Evolutionary conservation across 768 basidiomycete species (phyloP), one percentile per base, ranked within the genome.

Genomic region (Tulasnella sp.): DNA sequence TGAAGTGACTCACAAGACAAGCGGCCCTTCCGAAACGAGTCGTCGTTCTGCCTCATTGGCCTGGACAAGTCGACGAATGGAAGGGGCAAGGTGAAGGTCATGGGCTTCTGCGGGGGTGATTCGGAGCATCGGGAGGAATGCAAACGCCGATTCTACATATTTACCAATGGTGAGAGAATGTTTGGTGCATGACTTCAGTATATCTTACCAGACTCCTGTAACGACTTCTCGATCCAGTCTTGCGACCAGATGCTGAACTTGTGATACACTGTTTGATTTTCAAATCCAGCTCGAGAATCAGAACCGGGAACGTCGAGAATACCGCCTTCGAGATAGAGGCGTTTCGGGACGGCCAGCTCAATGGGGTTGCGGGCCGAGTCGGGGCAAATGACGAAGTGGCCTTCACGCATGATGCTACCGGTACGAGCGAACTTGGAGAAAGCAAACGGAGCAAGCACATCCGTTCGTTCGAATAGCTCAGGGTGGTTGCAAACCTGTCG

Each of bases 381-480:
- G 9, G 95, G 92, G 18, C 93, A 87, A 71, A 91, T 88, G 74
- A 97, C 87, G 77, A 92, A 90, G 83, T 97, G 94, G n/a, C 93
- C 92, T 86, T 99, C 95, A 46, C 97, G 91, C 75, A 89, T 88
- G n/a, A 97, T 85, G 21, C 92, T 92, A 10, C 93, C 94, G 5
- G 96, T 92, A 75, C 89, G 90, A 62, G 93, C 94, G 84, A 93
- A 97, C 31, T 88, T 87, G 72, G 92, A 91, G 84, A 99, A 98
- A 1, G 97, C 93, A 84, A 94, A 95, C 0, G 98, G 97, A 0
- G 97, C 93, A 14, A 93, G 89, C 58, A 99, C 97, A 84, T 99
- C 98, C 38, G 97, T 97, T 21, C 98, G 91, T 84, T 99, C 96
- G 84, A 99, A 99, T 39, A 99, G 89, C 84, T 99, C 97, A 0